Evolutionary conservation across 129 eudicot genomes (phyloP).

Genomic region (Centaurea solstitialis): DNA sequence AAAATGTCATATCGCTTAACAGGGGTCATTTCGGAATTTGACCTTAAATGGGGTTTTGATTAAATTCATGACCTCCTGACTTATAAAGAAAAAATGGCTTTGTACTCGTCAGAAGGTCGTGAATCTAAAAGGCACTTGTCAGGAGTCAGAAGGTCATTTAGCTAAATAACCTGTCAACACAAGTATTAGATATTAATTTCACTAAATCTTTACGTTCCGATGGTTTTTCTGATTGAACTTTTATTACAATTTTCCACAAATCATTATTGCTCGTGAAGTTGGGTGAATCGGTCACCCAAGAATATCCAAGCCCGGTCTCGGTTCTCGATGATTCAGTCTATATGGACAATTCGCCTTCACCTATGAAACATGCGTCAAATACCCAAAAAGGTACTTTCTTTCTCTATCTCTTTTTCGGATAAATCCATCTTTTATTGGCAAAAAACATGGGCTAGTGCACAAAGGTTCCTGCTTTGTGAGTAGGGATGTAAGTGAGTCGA

Average conservation of each 20-base stretch:
- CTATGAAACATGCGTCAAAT: constrained; percentile 40
- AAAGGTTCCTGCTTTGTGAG: too few species aligned
- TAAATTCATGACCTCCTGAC: too few species aligned
- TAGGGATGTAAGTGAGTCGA: too few species aligned
- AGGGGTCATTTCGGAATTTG: not conserved
- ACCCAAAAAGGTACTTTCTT: constrained; percentile 48
- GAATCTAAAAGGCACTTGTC: too few species aligned
- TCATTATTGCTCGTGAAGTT: constrained; percentile 26
- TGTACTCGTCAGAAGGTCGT: not conserved
- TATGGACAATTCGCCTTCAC: constrained; percentile 62
- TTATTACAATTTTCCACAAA: constrained; percentile 43
- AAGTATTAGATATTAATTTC: not conserved
- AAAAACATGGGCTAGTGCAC: too few species aligned
- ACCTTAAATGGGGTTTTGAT: too few species aligned
- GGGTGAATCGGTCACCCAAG: constrained; percentile 44
- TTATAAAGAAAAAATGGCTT: not conserved
- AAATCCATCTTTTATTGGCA: too few species aligned
- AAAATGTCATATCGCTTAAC: too few species aligned
- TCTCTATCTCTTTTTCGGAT: not conserved
- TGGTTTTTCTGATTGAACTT: not conserved
- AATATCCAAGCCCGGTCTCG: constrained; percentile 83
- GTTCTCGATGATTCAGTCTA: constrained; percentile 67
- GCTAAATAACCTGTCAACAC: too few species aligned
- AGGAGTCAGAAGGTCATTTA: too few species aligned
- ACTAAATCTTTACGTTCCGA: not conserved